Conservation (phyloP, 352 stramenopile genomes). For the Globisporangium uncinulatum region DNA sequence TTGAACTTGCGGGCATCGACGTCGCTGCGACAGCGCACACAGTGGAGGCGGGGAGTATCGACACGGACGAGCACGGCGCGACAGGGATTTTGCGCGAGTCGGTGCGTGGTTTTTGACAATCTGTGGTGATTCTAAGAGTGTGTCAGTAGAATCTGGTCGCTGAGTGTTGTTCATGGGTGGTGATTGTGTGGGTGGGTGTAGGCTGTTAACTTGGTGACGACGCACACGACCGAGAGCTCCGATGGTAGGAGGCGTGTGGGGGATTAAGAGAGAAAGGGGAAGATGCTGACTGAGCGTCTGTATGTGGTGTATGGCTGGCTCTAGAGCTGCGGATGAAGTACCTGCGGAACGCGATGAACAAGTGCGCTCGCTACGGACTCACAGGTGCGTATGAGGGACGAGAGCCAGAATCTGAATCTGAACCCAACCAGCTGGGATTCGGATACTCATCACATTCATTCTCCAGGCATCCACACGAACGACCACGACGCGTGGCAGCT, state of each 20-base stretch:
- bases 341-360: slow-evolving; percentile 45
- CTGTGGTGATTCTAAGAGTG: too few relatives aligned
- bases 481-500: slow-evolving; percentile 75
- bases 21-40: slow-evolving; percentile 22
- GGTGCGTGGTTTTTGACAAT: slow-evolving; percentile 17
- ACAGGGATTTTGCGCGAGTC: slow-evolving; percentile 72
- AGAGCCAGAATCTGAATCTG: too few relatives aligned
- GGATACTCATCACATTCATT: neutral
- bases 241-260: slow-evolving; percentile 26
- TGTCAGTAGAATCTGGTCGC: too few relatives aligned
- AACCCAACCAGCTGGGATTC: too few relatives aligned
- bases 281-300: too few relatives aligned
- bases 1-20: slow-evolving; percentile 62
- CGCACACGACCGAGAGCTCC: slow-evolving; percentile 63
- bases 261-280: too few relatives aligned
- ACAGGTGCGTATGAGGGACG: slow-evolving; percentile 27
- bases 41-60: slow-evolving; percentile 43
- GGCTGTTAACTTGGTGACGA: slow-evolving; percentile 66
- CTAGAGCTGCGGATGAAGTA: slow-evolving; percentile 61
- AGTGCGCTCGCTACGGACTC: slow-evolving; percentile 68
- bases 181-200: slow-evolving; percentile 11
- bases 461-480: slow-evolving; percentile 78
- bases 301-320: neutral
- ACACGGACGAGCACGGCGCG: slow-evolving; percentile 52
- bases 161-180: neutral